Conservation (phyloP, 106 monocot genomes). For the Hemerocallis citrina region DNA sequence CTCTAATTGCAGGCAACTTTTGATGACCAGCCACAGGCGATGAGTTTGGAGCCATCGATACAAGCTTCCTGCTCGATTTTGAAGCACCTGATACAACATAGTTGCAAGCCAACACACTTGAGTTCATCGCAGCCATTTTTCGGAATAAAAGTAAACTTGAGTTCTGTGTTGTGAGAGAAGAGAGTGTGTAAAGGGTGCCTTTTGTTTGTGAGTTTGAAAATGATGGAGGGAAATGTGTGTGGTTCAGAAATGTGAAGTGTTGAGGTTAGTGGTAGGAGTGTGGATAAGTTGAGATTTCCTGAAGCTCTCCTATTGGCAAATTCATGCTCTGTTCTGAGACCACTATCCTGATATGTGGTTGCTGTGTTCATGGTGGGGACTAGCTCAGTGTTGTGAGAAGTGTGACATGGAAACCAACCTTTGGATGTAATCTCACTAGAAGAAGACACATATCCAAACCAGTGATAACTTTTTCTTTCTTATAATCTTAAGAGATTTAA, state of each 20-base stretch:
- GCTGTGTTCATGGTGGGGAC: neutral
- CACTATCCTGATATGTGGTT: neutral
- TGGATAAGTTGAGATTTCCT: slow-evolving; percentile 11
- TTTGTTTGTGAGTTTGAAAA: slow-evolving; percentile 2
- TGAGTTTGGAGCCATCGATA: slow-evolving; percentile 4
- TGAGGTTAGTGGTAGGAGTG: neutral
- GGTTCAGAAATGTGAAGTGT: neutral
- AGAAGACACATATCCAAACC: no score
- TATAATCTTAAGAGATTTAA: no score
- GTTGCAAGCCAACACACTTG: slow-evolving; percentile 75
- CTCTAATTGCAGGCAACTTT: slow-evolving; percentile 38
- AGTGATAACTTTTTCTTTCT: no score
- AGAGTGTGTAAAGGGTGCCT: neutral
- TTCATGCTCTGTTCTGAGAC: neutral
- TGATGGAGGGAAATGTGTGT: slow-evolving; percentile 1
- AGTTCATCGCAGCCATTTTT: slow-evolving; percentile 75
- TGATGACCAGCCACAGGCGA: neutral
- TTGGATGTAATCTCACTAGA: no score
- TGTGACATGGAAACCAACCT: neutral
- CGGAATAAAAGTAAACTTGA: no score
- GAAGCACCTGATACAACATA: slow-evolving; percentile 41
- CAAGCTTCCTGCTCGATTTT: slow-evolving; percentile 32
- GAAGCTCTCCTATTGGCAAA: slow-evolving; percentile 3
- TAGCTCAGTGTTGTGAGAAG: neutral
- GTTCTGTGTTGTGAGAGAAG: no score